Evolutionary conservation across 2,329 filamentous ascomycete species (phyloP).

Genomic region (Fusarium sp.): DNA sequence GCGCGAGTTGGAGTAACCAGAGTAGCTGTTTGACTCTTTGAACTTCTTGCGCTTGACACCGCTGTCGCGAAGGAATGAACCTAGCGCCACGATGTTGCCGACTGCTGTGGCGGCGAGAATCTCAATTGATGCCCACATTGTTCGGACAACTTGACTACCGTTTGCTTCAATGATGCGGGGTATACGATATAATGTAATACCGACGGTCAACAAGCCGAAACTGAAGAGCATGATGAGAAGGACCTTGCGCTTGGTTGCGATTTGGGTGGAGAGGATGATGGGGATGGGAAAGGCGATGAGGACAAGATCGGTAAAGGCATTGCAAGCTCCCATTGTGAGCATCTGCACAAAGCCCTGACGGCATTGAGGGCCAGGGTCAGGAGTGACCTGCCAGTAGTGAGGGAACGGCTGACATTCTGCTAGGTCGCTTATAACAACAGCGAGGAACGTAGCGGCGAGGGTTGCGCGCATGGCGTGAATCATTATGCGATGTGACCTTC

Average conservation of each 20-base stretch:
- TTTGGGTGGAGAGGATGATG: constrained; percentile 81
- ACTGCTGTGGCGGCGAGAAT: constrained; percentile 85
- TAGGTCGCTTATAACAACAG: constrained; percentile 80
- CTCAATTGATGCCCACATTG: constrained; percentile 86
- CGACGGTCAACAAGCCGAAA: constrained; percentile 78
- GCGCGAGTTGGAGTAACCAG: constrained; percentile 40
- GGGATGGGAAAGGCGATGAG: constrained; percentile 87
- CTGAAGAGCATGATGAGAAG: constrained; percentile 82
- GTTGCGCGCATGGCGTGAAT: constrained; percentile 77
- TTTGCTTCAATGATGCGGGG: constrained; percentile 73
- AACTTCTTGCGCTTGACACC: constrained; percentile 88
- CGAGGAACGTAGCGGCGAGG: constrained; percentile 77
- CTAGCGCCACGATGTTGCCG: constrained; percentile 86
- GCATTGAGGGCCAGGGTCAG: constrained; percentile 84
- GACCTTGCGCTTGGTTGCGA: constrained; percentile 78
- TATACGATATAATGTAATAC: constrained; percentile 79
- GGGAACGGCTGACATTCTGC: constrained; percentile 79
- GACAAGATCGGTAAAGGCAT: constrained; percentile 85
- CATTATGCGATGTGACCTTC: constrained; percentile 74
- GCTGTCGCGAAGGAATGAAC: constrained; percentile 87
- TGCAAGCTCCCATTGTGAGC: constrained; percentile 83
- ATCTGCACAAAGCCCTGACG: constrained; percentile 86
- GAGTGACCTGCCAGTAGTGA: constrained; percentile 79
- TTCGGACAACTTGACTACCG: constrained; percentile 83
- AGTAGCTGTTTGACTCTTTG: constrained; percentile 61